These are phyloP conservation scores for Massariosphaeria phaeospora DNA, from an alignment of 495 filamentous ascomycete genomes.

Conservation along the genomic window DNA sequence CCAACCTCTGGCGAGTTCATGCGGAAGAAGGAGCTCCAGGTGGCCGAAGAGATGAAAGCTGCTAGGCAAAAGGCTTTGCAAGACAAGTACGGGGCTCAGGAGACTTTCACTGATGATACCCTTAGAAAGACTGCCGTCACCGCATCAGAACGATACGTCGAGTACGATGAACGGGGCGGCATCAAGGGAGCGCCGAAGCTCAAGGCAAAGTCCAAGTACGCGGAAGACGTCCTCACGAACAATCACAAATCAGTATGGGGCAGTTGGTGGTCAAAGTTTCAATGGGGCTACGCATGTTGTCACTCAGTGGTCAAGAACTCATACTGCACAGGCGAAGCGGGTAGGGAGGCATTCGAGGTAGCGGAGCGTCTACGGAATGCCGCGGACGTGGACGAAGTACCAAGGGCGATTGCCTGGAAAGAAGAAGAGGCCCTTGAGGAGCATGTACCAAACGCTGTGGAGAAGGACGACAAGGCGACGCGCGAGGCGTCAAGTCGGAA, in stretches of 20 bases:
- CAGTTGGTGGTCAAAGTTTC: conserved; percentile 92
- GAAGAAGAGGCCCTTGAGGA: conserved; percentile 35
- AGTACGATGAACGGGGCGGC: conserved; percentile 84
- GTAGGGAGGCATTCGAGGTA: conserved; percentile 66
- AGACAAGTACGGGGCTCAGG: conserved; percentile 79
- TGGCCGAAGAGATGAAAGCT: conserved; percentile 60
- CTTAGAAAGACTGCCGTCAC: conserved; percentile 61
- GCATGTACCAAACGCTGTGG: conserved; percentile 36
- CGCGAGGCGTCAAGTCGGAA: conserved; percentile 52
- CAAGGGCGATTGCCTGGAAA: conserved; percentile 41
- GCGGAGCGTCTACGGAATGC: conserved; percentile 56
- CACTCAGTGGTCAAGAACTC: conserved; percentile 90
- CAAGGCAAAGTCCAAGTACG: conserved; percentile 77
- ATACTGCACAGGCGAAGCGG: conserved; percentile 90
- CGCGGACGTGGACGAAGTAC: conserved; percentile 35
- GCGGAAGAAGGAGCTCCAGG: conserved; percentile 71
- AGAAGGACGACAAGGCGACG: conserved; percentile 39
- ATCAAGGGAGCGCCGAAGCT: conserved; percentile 83
- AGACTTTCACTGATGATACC: conserved; percentile 57
- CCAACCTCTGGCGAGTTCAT: conserved; percentile 84
- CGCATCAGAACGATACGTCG: conserved; percentile 83
- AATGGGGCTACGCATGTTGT: conserved; percentile 98
- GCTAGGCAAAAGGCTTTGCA: conserved; percentile 65
- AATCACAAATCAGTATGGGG: conserved; percentile 95
- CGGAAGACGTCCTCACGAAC: conserved; percentile 79